Evolutionary conservation across 805 yeast species (phyloP), one percentile per base, ranked within the genome.

Genomic region (Yamadazyma takamatsuzukensis): DNA sequence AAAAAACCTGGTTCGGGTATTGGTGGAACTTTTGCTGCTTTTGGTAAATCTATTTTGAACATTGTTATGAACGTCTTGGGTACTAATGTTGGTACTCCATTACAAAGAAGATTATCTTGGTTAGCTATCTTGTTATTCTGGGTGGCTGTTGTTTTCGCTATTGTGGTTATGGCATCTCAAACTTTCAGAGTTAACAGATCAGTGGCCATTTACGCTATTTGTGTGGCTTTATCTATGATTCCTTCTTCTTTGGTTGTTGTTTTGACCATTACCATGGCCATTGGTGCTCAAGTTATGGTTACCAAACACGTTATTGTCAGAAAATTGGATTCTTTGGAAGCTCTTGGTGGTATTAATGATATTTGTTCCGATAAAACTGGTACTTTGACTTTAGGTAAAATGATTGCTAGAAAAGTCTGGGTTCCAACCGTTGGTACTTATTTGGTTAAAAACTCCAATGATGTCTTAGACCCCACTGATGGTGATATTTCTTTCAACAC

Each of bases 181-280:
- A 72, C 72, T 39, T 78, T 85, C 56, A 49, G 63, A 9, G 95
- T 86, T n/a, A 78, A 76, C 44, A 74, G 70, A 36, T 87, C 85
- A 45, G 93, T 86, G 22, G 95, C 94, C 10, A 78, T 86, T 30
- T 86, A 86, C 52, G 95, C 96, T 16, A 80, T 87, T 49, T 86
- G 94, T 61, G 89, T 83, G 29, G 84, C 83, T 0, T 62, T 83
- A 29, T 77, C 89, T 4, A 83, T 83, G 87, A 83, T 83, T 43
- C 93, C 93, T 3, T 82, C 88, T 3, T 79, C 89, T 0, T 67
- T 83, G 47, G 80, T 82, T 40, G 93, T 83, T 15, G 93, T 83
- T 15, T 68, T 83, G 39, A 83, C 93, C n/a, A 82, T 83, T 42
- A 83, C 90, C 1, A 83, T 83, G 89, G 87, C 90, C 1, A 80